phyloP scores from a whole-genome alignment of 2,329 filamentous ascomycete species.

The Colletotrichum neosansevieriae region DNA sequence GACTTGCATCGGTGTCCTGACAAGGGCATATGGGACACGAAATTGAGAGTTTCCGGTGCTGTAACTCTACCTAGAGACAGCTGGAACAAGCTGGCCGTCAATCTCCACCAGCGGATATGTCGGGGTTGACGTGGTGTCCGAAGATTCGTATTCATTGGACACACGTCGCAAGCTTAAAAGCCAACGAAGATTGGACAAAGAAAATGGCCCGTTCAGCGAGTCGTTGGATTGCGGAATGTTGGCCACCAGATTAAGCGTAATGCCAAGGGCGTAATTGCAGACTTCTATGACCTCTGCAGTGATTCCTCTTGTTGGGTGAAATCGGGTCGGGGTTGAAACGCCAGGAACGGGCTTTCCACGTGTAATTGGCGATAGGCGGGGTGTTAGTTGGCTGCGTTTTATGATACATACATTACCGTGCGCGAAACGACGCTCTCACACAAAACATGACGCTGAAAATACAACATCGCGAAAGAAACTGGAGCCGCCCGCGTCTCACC shows the following conservation, averaged over 20 bases:
- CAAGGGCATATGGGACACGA: neutral
- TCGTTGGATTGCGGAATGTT: neutral
- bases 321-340: constrained; percentile 20
- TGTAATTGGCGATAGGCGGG: neutral
- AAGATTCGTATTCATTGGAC: neutral
- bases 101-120: neutral
- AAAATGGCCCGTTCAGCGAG: neutral
- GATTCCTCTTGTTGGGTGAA: constrained; percentile 4
- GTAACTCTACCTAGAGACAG: constrained; percentile 2
- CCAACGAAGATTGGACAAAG: neutral
- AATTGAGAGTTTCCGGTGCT: constrained; percentile 4
- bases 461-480: neutral
- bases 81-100: neutral
- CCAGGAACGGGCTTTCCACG: constrained; percentile 16
- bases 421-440: constrained; percentile 27
- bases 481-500: neutral
- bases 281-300: constrained; percentile 2
- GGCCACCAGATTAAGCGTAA: neutral
- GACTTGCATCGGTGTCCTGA: neutral
- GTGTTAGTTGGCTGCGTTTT: neutral
- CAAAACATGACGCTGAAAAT: constrained; percentile 9
- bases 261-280: neutral
- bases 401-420: constrained; percentile 26
- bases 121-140: neutral
- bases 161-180: constrained; percentile 6